These are phyloP conservation scores for Hygrocybe coccinea DNA, from an alignment of 768 basidiomycete genomes.

Conservation along the genomic window DNA sequence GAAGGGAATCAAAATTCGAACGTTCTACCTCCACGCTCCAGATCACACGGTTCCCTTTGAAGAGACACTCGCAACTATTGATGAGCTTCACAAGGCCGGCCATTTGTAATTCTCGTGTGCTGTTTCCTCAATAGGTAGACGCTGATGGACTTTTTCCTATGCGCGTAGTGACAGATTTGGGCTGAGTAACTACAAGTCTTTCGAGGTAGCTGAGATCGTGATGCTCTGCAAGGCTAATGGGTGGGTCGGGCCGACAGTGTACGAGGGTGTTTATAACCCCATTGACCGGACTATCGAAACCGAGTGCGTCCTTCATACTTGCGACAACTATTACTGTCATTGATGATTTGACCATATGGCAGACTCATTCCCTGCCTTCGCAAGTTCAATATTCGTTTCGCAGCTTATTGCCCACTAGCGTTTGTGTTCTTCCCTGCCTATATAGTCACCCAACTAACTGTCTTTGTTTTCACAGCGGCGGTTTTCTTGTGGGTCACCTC, in stretches of 20 bases:
- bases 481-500: slow-evolving; percentile 42
- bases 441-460: too few species aligned
- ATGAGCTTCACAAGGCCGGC: slow-evolving; percentile 40
- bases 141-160: background rate
- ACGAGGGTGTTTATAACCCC: slow-evolving; percentile 31
- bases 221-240: slow-evolving; percentile 40
- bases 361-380: slow-evolving; percentile 46
- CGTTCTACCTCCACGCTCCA: slow-evolving; percentile 46
- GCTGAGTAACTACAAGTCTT: slow-evolving; percentile 44
- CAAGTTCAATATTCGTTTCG: slow-evolving; percentile 40
- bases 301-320: slow-evolving; percentile 21
- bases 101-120: slow-evolving; percentile 21
- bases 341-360: slow-evolving; percentile 15
- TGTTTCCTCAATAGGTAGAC: background rate
- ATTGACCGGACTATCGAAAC: slow-evolving; percentile 18
- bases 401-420: slow-evolving; percentile 42
- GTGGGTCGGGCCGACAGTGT: slow-evolving; percentile 42
- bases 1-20: slow-evolving; percentile 37
- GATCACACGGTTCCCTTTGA: slow-evolving; percentile 43
- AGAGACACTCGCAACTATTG: slow-evolving; percentile 41
- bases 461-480: slow-evolving; percentile 24
- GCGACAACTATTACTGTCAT: background rate
- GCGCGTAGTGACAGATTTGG: slow-evolving; percentile 40
- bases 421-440: background rate
- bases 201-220: slow-evolving; percentile 48